A percentile compares a stretch with the other conserved stretches of the same genome.
phyloP scores from a whole-genome alignment of 192 early-diverging fungal species.

The Coemansia sp. region DNA sequence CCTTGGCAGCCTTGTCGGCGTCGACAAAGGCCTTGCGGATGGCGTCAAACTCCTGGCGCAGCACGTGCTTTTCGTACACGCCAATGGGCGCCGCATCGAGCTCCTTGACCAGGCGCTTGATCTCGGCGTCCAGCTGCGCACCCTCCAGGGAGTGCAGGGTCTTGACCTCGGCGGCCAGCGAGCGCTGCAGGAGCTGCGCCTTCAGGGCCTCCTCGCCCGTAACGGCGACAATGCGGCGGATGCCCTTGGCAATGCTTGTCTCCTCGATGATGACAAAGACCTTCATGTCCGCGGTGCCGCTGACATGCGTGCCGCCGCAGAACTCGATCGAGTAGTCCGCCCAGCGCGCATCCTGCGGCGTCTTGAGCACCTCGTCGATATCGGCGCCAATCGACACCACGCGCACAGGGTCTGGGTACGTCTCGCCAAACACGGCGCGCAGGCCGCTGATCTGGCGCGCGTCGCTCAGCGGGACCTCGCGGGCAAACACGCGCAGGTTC shows the following conservation, averaged over 20 bases:
- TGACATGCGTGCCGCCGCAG: slow-evolving; percentile 97
- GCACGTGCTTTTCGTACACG: slow-evolving; percentile 69
- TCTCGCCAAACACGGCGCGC: slow-evolving; percentile 96
- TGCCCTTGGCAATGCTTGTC: slow-evolving; percentile 90
- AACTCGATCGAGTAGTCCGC: slow-evolving; percentile 85
- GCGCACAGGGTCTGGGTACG: slow-evolving; percentile 96
- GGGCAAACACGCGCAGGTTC: slow-evolving; percentile 73
- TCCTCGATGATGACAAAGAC: slow-evolving; percentile 86
- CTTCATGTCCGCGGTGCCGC: slow-evolving; percentile 87
- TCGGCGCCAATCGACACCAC: slow-evolving; percentile 91
- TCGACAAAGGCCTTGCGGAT: slow-evolving; percentile 87
- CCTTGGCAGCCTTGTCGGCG: slow-evolving; percentile 85
- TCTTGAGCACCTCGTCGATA: slow-evolving; percentile 79
- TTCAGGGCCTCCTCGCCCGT: slow-evolving; percentile 89
- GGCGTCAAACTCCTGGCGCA: slow-evolving; percentile 67
- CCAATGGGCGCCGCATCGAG: slow-evolving; percentile 79
- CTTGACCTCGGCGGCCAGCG: slow-evolving; percentile 65
- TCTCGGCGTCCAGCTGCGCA: slow-evolving; percentile 65
- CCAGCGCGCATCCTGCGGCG: slow-evolving; percentile 82
- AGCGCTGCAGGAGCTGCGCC: slow-evolving; percentile 66
- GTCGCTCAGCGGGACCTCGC: slow-evolving; percentile 78
- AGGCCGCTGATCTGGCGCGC: slow-evolving; percentile 89
- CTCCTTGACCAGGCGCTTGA: slow-evolving; percentile 80
- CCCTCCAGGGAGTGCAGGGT: slow-evolving; percentile 58
- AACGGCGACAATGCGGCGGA: slow-evolving; percentile 90